phyloP scores from a whole-genome alignment of 805 yeast genomes.

The Phaffomyces thermotolerans region DNA sequence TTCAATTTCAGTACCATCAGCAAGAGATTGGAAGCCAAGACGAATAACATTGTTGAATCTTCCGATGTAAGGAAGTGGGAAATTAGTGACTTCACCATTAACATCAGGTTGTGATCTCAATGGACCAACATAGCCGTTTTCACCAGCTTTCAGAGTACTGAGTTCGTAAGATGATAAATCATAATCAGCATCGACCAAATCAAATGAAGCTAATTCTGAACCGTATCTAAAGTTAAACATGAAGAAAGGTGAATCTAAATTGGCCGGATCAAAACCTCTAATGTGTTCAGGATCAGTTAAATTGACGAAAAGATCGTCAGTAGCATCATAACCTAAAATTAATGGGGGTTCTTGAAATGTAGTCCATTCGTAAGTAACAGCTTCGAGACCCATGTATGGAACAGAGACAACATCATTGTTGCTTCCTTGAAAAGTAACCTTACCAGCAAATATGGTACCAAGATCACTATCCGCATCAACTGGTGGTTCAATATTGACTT shows the following conservation, averaged over 20 bases:
- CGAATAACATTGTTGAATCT: neutral
- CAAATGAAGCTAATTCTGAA: slow-evolving; percentile 9
- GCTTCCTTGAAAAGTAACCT: slow-evolving; percentile 9
- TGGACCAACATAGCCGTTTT: slow-evolving; percentile 9
- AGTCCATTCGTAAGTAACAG: slow-evolving; percentile 9
- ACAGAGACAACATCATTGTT: slow-evolving; percentile 12
- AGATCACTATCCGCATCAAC: neutral
- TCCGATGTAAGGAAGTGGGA: slow-evolving; percentile 4
- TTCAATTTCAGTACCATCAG: slow-evolving; percentile 9
- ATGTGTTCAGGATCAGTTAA: slow-evolving; percentile 2
- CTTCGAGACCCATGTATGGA: slow-evolving; percentile 15
- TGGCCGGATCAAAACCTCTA: slow-evolving; percentile 1
- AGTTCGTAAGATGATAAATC: slow-evolving; percentile 3
- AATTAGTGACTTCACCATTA: neutral
- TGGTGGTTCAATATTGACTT: slow-evolving; percentile 9
- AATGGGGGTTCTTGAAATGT: slow-evolving; percentile 3
- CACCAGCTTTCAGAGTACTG: slow-evolving; percentile 8
- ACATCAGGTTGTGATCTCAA: slow-evolving; percentile 3
- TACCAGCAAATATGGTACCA: slow-evolving; percentile 13
- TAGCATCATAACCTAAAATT: slow-evolving; percentile 3
- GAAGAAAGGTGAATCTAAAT: slow-evolving; percentile 5
- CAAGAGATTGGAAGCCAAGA: slow-evolving; percentile 5
- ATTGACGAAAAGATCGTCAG: slow-evolving; percentile 3
- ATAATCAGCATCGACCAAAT: slow-evolving; percentile 13
- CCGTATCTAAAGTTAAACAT: slow-evolving; percentile 9